These are phyloP conservation scores for Chrysanthemum lavandulifolium DNA, from an alignment of 129 eudicot species.

Conservation along the genomic window DNA sequence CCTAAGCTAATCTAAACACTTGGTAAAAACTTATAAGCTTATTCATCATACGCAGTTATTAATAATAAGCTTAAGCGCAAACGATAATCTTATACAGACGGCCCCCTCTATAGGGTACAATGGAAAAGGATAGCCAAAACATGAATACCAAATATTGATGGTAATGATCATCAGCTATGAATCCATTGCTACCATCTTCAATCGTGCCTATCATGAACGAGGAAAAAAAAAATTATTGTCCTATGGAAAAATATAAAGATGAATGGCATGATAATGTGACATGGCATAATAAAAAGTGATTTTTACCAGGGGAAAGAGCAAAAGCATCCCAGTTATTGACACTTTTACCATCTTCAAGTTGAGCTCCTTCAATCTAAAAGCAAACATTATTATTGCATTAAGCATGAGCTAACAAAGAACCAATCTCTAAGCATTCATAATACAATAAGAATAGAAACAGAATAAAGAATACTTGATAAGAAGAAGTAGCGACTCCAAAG, in stretches of 20 bases:
- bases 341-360: conserved; percentile 64
- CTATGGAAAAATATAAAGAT: no score
- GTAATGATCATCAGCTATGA: conserved; percentile 71
- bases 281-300: neutral
- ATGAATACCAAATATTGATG: conserved; percentile 71
- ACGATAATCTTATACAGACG: no score
- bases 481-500: conserved; percentile 62
- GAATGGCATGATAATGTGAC: no score
- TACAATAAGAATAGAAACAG: neutral
- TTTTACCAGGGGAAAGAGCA: conserved; percentile 35
- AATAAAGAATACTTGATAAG: conserved; percentile 45
- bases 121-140: neutral
- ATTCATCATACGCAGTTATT: no score
- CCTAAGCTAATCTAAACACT: no score
- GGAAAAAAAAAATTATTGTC: no score
- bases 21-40: no score
- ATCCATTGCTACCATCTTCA: conserved; percentile 52
- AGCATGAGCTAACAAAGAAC: neutral
- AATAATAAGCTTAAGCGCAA: no score
- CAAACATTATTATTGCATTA: neutral
- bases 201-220: conserved; percentile 2
- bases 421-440: conserved; percentile 2
- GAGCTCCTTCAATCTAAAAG: conserved; percentile 69
- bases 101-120: no score
- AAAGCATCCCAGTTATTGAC: conserved; percentile 66